phyloP scores from a whole-genome alignment of 1,139 yeast genomes.

The Nakaseomyces glabratus region DNA sequence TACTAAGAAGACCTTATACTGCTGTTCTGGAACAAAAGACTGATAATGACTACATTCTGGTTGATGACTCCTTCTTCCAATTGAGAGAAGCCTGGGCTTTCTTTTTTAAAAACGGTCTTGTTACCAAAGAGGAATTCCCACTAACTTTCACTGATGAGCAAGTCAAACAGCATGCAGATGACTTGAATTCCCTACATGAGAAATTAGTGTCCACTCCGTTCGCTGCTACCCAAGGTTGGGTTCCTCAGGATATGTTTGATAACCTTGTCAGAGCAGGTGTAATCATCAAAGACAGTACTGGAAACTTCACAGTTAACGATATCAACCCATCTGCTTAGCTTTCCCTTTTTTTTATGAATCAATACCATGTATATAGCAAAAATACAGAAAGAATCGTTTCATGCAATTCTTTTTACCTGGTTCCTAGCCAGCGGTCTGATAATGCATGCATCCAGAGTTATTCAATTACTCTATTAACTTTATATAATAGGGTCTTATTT shows the following conservation, averaged over 20 bases:
- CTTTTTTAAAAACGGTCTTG: constrained; percentile 53
- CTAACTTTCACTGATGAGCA: constrained; percentile 48
- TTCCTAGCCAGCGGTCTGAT: too few species aligned
- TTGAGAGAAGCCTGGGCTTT: constrained; percentile 69
- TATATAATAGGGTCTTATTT: constrained; percentile 10
- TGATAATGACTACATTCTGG: constrained; percentile 54
- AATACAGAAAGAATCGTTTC: too few species aligned
- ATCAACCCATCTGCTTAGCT: background rate
- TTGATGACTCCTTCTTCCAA: constrained; percentile 63
- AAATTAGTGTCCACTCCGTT: constrained; percentile 67
- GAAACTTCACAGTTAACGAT: constrained; percentile 34
- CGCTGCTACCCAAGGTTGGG: constrained; percentile 89
- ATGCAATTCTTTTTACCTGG: too few species aligned
- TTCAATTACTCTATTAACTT: too few species aligned
- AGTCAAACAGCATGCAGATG: constrained; percentile 45
- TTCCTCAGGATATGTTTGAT: constrained; percentile 86
- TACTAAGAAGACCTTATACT: constrained; percentile 55
- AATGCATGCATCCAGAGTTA: too few species aligned
- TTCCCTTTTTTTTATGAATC: too few species aligned
- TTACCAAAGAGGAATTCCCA: constrained; percentile 44
- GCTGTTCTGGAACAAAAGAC: constrained; percentile 57
- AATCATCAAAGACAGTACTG: constrained; percentile 40
- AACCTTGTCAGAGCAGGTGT: constrained; percentile 59
- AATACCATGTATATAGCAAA: too few species aligned
- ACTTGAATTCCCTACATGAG: constrained; percentile 58